Evolutionary conservation across 2,329 filamentous ascomycete genomes (phyloP).

Genomic region (Allantophomopsis cytisporea): DNA sequence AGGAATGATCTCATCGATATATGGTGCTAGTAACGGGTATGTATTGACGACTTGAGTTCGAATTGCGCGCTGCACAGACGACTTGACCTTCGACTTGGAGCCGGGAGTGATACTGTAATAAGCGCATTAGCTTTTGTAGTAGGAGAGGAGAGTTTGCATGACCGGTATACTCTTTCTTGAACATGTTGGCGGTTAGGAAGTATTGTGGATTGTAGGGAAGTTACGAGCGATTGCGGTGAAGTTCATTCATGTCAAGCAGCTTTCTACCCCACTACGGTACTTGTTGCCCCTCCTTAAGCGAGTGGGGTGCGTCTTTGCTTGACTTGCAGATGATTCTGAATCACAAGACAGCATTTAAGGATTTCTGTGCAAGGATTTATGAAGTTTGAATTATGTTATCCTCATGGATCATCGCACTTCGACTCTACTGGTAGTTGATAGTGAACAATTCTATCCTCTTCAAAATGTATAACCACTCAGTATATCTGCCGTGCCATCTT

Average conservation of each 20-base stretch:
- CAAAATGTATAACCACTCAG: no score
- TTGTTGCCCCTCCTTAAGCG: no score
- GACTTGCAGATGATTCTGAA: no score
- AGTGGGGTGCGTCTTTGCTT: no score
- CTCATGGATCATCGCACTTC: no score
- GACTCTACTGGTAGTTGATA: no score
- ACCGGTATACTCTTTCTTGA: constrained; percentile 73
- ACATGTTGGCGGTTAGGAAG: constrained; percentile 44
- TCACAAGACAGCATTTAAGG: no score
- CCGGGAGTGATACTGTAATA: constrained; percentile 52
- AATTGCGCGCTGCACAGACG: constrained; percentile 79
- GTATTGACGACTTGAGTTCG: constrained; percentile 70
- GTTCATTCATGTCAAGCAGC: background rate
- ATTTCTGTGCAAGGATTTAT: no score
- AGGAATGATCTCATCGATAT: constrained; percentile 88
- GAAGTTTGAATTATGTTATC: no score
- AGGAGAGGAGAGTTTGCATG: background rate
- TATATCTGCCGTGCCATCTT: no score
- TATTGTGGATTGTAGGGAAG: background rate
- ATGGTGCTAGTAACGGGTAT: constrained; percentile 73
- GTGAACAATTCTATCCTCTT: no score
- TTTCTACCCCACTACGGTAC: background rate
- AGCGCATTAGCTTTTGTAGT: constrained; percentile 3
- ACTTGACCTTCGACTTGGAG: constrained; percentile 94
- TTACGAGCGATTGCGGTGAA: background rate